A percentile compares a stretch with the other conserved stretches of the same genome.
These are phyloP conservation scores for Viola pubescens DNA, from an alignment of 441 rosid species.

Conservation along the genomic window DNA sequence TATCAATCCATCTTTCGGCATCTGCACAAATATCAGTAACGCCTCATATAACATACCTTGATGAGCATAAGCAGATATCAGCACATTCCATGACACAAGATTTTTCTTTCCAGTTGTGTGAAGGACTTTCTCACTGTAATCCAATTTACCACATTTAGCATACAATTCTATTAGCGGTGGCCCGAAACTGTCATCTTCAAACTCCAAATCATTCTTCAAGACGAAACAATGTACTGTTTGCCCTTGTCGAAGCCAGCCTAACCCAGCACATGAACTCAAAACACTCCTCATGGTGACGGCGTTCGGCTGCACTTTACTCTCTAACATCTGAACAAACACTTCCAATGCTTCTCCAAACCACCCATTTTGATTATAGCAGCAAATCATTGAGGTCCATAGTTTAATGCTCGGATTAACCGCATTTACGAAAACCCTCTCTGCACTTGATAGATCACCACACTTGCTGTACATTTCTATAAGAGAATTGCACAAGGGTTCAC, in stretches of 20 bases:
- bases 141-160: constrained; percentile 40
- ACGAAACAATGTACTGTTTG: constrained; percentile 62
- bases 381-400: constrained; percentile 75
- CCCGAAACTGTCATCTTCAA: constrained; percentile 38
- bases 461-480: constrained; percentile 62
- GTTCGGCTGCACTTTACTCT: constrained; percentile 38
- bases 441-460: constrained; percentile 55
- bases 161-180: constrained; percentile 60
- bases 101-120: constrained; percentile 33
- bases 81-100: constrained; percentile 60
- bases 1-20: constrained; percentile 37
- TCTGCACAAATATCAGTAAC: constrained; percentile 34
- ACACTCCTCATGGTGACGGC: constrained; percentile 54
- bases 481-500: constrained; percentile 38
- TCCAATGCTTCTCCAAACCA: constrained; percentile 40
- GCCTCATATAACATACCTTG: constrained; percentile 52
- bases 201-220: constrained; percentile 36
- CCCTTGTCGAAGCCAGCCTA: constrained; percentile 52
- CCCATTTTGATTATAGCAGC: constrained; percentile 50
- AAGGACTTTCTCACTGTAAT: constrained; percentile 41
- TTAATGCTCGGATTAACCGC: constrained; percentile 23
- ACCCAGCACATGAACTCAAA: constrained; percentile 54
- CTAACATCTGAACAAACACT: constrained; percentile 47
- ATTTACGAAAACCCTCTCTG: constrained; percentile 42
- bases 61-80: constrained; percentile 46